Percentiles rank a stretch among this genome's conserved stretches.
phyloP scores from a whole-genome alignment of 2,329 filamentous ascomycete species.

The Venturia asperata region DNA sequence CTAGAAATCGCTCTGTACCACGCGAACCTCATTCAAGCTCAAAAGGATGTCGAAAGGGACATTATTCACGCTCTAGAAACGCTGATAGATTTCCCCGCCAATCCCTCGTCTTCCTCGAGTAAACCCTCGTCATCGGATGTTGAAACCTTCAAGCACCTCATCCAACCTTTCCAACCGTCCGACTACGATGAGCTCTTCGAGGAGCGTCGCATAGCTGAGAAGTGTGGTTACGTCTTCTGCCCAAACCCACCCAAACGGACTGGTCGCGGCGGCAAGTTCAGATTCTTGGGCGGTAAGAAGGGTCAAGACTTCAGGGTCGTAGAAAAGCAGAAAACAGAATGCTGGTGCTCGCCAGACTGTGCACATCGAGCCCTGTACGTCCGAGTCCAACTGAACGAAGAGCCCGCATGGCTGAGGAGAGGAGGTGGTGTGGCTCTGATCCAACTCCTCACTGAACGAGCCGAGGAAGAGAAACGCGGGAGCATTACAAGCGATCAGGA shows the following conservation, averaged over 20 bases:
- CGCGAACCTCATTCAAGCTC: slow-evolving; percentile 72
- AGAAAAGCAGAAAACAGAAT: slow-evolving; percentile 63
- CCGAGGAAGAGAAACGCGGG: slow-evolving; percentile 21
- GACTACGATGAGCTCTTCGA: slow-evolving; percentile 86
- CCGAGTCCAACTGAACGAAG: slow-evolving; percentile 78
- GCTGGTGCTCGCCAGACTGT: slow-evolving; percentile 80
- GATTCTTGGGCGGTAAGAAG: slow-evolving; percentile 52
- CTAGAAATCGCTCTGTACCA: slow-evolving; percentile 71
- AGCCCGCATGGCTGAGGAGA: slow-evolving; percentile 72
- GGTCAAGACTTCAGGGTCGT: slow-evolving; percentile 59
- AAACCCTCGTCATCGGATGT: slow-evolving; percentile 53
- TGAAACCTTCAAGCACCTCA: slow-evolving; percentile 55
- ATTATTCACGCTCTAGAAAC: slow-evolving; percentile 67
- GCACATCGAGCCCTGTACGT: slow-evolving; percentile 74
- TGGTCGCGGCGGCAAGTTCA: slow-evolving; percentile 51
- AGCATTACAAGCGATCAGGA: slow-evolving; percentile 26
- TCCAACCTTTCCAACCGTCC: slow-evolving; percentile 70
- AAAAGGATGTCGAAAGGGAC: slow-evolving; percentile 66
- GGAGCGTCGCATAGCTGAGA: slow-evolving; percentile 76
- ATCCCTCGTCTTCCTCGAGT: slow-evolving; percentile 26
- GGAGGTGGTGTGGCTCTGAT: slow-evolving; percentile 24
- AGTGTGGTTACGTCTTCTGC: slow-evolving; percentile 82
- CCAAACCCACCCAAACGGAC: slow-evolving; percentile 52
- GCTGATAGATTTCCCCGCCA: slow-evolving; percentile 58
- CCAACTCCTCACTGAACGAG: slow-evolving; percentile 23